Evolutionary conservation across 2,329 filamentous ascomycete species (phyloP).

Genomic region (Ophiostoma sp.): DNA sequence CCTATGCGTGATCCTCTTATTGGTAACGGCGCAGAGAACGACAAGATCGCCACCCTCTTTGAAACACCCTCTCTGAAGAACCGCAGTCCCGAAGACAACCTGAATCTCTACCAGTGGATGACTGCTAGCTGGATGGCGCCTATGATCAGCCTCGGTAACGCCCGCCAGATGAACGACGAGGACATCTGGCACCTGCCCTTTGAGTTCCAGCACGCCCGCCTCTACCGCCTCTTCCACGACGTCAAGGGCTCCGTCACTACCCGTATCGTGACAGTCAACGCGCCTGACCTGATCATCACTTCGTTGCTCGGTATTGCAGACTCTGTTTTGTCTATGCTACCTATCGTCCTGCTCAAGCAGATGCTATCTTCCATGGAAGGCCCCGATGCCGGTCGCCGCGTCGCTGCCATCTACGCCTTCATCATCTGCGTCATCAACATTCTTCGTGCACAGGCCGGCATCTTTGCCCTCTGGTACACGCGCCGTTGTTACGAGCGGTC

Average conservation of each 20-base stretch:
- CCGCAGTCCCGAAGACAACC: conserved; percentile 73
- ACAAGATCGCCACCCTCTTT: conserved; percentile 52
- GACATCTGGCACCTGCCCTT: conserved; percentile 78
- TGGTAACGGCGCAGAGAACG: conserved; percentile 38
- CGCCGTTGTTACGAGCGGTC: conserved; percentile 78
- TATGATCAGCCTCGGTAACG: conserved; percentile 59
- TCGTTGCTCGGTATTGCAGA: conserved; percentile 60
- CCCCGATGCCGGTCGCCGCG: conserved; percentile 43
- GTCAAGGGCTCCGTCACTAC: conserved; percentile 66
- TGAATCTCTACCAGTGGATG: conserved; percentile 79
- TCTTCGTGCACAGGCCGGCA: conserved; percentile 56
- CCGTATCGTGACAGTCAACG: conserved; percentile 69
- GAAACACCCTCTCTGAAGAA: conserved; percentile 48
- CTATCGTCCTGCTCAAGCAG: conserved; percentile 65
- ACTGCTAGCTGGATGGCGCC: conserved; percentile 77
- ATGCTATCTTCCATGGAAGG: conserved; percentile 62
- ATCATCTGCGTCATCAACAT: conserved; percentile 57
- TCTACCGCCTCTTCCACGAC: conserved; percentile 69
- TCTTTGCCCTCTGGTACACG: conserved; percentile 75
- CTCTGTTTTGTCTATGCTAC: conserved; percentile 49
- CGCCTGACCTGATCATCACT: conserved; percentile 67
- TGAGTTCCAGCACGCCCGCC: conserved; percentile 72
- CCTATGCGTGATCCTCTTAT: conserved; percentile 59
- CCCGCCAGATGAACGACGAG: conserved; percentile 63
- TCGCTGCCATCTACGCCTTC: conserved; percentile 60